Evolutionary conservation across 1,284 basidiomycete species (phyloP), one percentile per base, ranked within the genome.

Genomic region (Irpex lacteus): DNA sequence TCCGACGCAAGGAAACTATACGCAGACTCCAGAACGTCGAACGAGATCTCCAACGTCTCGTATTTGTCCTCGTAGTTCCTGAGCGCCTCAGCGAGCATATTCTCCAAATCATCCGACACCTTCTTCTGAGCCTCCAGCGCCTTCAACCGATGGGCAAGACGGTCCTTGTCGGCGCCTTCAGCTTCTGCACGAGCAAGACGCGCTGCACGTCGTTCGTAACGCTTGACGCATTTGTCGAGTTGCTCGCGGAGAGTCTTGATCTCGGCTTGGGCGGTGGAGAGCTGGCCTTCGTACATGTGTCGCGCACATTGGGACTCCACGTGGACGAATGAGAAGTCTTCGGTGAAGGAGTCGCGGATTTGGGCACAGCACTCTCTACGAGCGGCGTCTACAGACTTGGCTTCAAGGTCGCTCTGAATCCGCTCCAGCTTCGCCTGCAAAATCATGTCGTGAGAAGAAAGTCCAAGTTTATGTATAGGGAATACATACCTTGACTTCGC

Each of bases 11-110:
- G 65, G 62, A 66, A 66, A 19, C 61, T 53, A 36, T 66, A 66
- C 37, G 65, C 65, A 18, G 49, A 9, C 44, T 66, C 62, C 40
- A 66, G 59, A 40, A 66, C 65, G 36, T 66, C 65, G 59, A 66
- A 66, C 32, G 65, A 65, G 32, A 66, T 66, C 53, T 63, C 61
- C 19, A 66, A 55, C 49, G 65, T 66, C 61, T 63, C 62, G 62
- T 63, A 60, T 32, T 59, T 44, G 65, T 66, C 65, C 32, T 63
- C 40, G 19, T 59, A 58, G 9, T 32, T 38, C 36, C 55, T 18
- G 32, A 66, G 61, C n/a, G 58, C 65, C 5, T 58, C 59, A 5
- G 32, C 32, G 18, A 66, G 62, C 55, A 66, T 49, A 18, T 47
- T 13, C 62, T 66, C 65, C 52, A 66, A 44, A 44, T 63, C 37